Evolutionary conservation across 148 eudicot genomes (phyloP).

Genomic region (Diospyros kaki): DNA sequence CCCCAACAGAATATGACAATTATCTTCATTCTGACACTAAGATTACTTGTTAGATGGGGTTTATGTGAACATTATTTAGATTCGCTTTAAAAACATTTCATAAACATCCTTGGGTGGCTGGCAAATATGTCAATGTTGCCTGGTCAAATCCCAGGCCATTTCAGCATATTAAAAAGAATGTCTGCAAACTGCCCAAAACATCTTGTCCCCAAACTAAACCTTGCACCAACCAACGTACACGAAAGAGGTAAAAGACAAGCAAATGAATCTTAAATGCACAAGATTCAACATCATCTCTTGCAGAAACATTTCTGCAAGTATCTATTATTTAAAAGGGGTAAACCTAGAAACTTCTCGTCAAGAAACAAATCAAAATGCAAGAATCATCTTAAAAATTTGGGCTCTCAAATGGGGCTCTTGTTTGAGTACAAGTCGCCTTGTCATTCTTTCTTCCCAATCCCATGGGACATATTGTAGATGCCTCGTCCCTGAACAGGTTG

Average conservation of each 20-base stretch:
- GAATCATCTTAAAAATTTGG: conserved; percentile 4
- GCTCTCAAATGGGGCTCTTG: background rate
- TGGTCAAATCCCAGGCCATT: too few relatives aligned
- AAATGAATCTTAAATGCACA: background rate
- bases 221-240: background rate
- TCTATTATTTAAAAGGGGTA: background rate
- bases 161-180: too few relatives aligned
- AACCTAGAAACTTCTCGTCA: background rate
- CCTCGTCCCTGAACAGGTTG: conserved; percentile 51
- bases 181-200: background rate
- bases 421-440: conserved; percentile 1
- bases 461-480: conserved; percentile 90
- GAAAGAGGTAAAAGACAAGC: conserved; percentile 4
- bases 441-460: conserved; percentile 91
- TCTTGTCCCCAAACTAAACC: background rate
- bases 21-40: too few relatives aligned
- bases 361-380: conserved; percentile 1
- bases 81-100: too few relatives aligned
- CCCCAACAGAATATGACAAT: too few relatives aligned
- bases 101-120: too few relatives aligned
- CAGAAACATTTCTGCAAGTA: conserved; percentile 16
- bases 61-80: too few relatives aligned
- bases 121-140: too few relatives aligned
- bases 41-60: too few relatives aligned
- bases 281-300: conserved; percentile 9